A percentile compares a stretch with the other conserved stretches of the same genome.
Evolutionary conservation across 768 basidiomycete species (phyloP).

Genomic region (Stropharia rugosoannulata): DNA sequence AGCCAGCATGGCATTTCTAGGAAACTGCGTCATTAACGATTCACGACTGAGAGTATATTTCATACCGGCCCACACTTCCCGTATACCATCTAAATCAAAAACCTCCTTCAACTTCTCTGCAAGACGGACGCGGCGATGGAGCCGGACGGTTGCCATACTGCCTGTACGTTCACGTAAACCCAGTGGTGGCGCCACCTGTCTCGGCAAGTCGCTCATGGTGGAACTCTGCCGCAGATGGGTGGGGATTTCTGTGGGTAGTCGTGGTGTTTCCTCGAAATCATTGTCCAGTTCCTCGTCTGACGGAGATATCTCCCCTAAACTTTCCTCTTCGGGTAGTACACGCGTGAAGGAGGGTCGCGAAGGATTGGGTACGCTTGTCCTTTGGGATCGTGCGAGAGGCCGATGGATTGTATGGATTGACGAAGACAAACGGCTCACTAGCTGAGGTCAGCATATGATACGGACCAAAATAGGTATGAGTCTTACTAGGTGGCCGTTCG

Average conservation of each 20-base stretch:
- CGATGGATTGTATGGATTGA: slow-evolving; percentile 89
- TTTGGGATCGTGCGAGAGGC: slow-evolving; percentile 69
- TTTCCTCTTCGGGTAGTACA: slow-evolving; percentile 27
- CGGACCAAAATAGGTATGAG: neutral
- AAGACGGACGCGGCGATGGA: slow-evolving; percentile 66
- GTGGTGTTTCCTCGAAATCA: slow-evolving; percentile 61
- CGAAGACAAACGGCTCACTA: slow-evolving; percentile 62
- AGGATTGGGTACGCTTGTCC: slow-evolving; percentile 29
- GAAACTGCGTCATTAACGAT: slow-evolving; percentile 5
- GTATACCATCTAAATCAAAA: slow-evolving; percentile 77
- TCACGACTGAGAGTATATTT: neutral
- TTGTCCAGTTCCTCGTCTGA: slow-evolving; percentile 32
- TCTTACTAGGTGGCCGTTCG: slow-evolving; percentile 42
- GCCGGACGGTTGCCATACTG: slow-evolving; percentile 72
- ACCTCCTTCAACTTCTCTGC: slow-evolving; percentile 90
- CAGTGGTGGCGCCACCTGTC: slow-evolving; percentile 19
- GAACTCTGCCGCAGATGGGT: slow-evolving; percentile 3
- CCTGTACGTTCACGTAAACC: slow-evolving; percentile 43
- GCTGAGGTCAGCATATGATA: slow-evolving; percentile 1
- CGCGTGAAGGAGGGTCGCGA: slow-evolving; percentile 18
- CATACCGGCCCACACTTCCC: slow-evolving; percentile 83
- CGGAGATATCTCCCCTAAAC: slow-evolving; percentile 15
- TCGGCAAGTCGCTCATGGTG: slow-evolving; percentile 1
- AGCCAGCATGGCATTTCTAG: slow-evolving; percentile 94
- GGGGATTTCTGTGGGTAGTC: slow-evolving; percentile 25